Conservation (phyloP, 192 early-diverging fungal genomes). For the Backusella tarrabulga region DNA sequence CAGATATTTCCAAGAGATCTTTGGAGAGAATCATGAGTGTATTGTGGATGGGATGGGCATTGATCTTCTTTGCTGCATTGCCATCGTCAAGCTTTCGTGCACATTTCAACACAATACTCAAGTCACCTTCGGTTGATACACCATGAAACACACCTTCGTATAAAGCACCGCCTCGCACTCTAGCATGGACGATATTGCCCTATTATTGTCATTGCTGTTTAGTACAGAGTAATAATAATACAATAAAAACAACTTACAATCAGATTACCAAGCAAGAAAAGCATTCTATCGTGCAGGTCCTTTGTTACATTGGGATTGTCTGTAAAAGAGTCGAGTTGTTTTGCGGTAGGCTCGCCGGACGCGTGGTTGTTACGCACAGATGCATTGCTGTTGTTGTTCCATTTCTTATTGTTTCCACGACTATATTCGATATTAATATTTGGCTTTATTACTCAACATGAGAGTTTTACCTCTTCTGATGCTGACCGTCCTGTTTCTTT, state of each 20-base stretch:
- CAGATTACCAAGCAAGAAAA: conserved; percentile 64
- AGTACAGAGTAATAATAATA: not conserved
- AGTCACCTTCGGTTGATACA: conserved; percentile 56
- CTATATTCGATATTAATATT: not conserved
- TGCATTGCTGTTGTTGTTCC: conserved; percentile 8
- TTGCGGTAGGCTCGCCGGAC: not conserved
- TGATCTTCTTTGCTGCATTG: conserved; percentile 30
- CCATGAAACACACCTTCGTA: conserved; percentile 73
- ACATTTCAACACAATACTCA: conserved; percentile 62
- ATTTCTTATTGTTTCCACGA: conserved; percentile 19
- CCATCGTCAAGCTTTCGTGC: conserved; percentile 44
- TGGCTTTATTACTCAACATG: not conserved
- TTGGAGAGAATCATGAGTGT: conserved; percentile 63
- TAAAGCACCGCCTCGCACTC: conserved; percentile 52
- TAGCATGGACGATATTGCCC: conserved; percentile 66
- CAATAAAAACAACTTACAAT: conserved; percentile 50
- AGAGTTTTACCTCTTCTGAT: not conserved
- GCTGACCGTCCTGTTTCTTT: conserved; percentile 5
- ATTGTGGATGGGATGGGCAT: conserved; percentile 32
- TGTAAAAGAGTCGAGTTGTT: not conserved
- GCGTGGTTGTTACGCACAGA: not conserved
- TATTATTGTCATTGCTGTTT: conserved; percentile 22
- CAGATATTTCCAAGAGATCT: conserved; percentile 62
- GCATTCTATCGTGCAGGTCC: conserved; percentile 63
- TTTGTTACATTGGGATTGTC: conserved; percentile 28